Percentiles rank a stretch among this genome's conserved stretches.
phyloP scores from a whole-genome alignment of 257 asterid species.

The Ballota nigra region DNA sequence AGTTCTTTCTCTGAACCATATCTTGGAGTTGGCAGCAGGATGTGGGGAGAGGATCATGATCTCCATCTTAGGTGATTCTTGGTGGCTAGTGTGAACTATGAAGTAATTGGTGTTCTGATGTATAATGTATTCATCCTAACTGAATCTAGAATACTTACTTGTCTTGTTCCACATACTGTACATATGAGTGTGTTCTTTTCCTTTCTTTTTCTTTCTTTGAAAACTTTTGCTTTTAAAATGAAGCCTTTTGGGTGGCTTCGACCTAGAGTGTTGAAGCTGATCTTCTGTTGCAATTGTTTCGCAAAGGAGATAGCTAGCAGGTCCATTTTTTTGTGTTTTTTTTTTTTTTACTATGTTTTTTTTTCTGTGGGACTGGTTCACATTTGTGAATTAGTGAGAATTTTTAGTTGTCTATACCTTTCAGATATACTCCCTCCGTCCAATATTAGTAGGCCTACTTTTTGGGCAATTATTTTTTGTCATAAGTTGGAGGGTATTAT shows the following conservation, averaged over 20 bases:
- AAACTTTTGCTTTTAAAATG: slow-evolving; percentile 3
- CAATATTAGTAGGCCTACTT: no score
- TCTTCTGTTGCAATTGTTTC: slow-evolving; percentile 13
- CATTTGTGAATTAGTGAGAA: not conserved
- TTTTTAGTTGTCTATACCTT: no score
- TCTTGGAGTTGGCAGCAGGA: slow-evolving; percentile 55
- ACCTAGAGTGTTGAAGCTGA: slow-evolving; percentile 1
- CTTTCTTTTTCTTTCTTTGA: not conserved
- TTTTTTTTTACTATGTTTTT: not conserved
- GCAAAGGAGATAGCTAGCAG: not conserved
- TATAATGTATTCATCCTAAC: not conserved
- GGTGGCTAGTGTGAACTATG: slow-evolving; percentile 20
- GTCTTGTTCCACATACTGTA: slow-evolving; percentile 15
- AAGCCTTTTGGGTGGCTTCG: not conserved
- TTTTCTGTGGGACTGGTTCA: not conserved
- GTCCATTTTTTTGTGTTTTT: no score
- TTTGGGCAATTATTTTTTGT: no score
- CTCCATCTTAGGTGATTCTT: slow-evolving; percentile 75
- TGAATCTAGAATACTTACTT: slow-evolving; percentile 18
- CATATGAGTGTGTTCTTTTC: not conserved
- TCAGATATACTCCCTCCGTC: no score
- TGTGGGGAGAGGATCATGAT: slow-evolving; percentile 86
- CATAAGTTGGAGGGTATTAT: no score
- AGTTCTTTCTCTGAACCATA: slow-evolving; percentile 45
- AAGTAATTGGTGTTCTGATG: slow-evolving; percentile 15